These are phyloP conservation scores for Buddleja alternifolia DNA, from an alignment of 257 asterid genomes.

Conservation along the genomic window DNA sequence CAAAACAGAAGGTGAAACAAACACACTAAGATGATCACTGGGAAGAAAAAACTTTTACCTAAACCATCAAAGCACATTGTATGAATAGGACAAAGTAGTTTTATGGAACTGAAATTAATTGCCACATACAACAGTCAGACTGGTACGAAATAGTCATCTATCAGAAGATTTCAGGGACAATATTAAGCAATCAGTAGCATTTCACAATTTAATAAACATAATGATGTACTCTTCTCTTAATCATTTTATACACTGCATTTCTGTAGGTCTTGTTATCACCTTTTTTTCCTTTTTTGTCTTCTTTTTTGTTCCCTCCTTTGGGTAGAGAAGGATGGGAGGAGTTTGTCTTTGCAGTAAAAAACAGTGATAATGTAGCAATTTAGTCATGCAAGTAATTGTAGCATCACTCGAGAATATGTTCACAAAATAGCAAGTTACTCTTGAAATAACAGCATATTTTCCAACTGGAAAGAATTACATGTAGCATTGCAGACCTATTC, in stretches of 20 bases:
- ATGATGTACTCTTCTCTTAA: constrained; percentile 2
- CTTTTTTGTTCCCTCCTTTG: neutral
- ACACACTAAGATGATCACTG: constrained; percentile 18
- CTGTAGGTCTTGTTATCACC: neutral
- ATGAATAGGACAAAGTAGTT: constrained; percentile 1
- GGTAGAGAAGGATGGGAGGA: neutral
- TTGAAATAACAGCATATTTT: constrained; percentile 16
- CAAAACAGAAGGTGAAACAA: constrained; percentile 28
- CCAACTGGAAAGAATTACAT: constrained; percentile 22
- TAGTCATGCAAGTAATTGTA: constrained; percentile 15
- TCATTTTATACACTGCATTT: neutral
- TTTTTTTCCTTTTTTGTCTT: too few relatives aligned
- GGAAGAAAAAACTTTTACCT: constrained; percentile 18
- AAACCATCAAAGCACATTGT: constrained; percentile 16
- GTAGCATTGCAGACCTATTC: constrained; percentile 58
- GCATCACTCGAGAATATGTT: constrained; percentile 9
- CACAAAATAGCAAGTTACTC: neutral
- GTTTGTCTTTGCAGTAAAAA: constrained; percentile 20
- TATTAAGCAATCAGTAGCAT: constrained; percentile 9
- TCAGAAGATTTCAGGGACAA: neutral
- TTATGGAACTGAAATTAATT: constrained; percentile 7
- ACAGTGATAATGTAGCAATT: neutral
- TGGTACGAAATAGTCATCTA: constrained; percentile 1
- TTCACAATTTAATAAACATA: constrained; percentile 5
- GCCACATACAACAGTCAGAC: neutral